Base-by-base conservation (phyloP, 2,329 filamentous ascomycete species). In the Esteya vermicola region DNA sequence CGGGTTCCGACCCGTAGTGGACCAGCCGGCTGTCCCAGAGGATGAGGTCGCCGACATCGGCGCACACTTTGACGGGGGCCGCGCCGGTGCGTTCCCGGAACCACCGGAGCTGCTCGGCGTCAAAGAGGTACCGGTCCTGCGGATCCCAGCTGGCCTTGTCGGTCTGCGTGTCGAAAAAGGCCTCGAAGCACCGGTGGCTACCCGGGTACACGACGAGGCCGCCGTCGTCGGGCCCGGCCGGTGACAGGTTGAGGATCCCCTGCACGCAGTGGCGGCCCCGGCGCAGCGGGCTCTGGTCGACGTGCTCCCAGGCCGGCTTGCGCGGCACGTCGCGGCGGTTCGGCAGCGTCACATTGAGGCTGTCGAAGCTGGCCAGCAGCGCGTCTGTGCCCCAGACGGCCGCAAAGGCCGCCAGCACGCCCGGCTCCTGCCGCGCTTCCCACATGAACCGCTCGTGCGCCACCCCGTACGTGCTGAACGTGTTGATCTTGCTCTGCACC, bases 401-500 rank as follows among this genome's bases (percentile, higher is more conserved):
- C 23, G 53, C 57, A 39, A 65, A 66, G 1, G 54, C 49, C 3
- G 54, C 52, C 13, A 63, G 10, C 1, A 64, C 54, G 9, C 50
- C 55, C 1, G 59, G 59, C 44, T 65, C 61, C 28, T 48, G 43
- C 12, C 58, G 54, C 5, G 57, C 52, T 6, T 50, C 55, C 59
- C 61, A 64, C 40, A 61, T 54, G 40, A 60, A 61, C 33, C 55
- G 54, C 44, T 63, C 61, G 48, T 63, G 60, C 1, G 49, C 44
- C 23, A 53, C 51, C 36, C 47, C 37, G 41, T 62, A 63, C 2
- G 28, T 36, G 21, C 41, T 27, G 33, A 53, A 51, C 14, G 52
- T 57, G 48, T 53, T 53, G 45, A 52, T 54, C 38, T 52, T 48
- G 41, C 50, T 55, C 41, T 54, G 51, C 3, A 54, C 50, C 1